These are phyloP conservation scores for Firmiana major DNA, from an alignment of 345 rosid genomes.

Conservation along the genomic window DNA sequence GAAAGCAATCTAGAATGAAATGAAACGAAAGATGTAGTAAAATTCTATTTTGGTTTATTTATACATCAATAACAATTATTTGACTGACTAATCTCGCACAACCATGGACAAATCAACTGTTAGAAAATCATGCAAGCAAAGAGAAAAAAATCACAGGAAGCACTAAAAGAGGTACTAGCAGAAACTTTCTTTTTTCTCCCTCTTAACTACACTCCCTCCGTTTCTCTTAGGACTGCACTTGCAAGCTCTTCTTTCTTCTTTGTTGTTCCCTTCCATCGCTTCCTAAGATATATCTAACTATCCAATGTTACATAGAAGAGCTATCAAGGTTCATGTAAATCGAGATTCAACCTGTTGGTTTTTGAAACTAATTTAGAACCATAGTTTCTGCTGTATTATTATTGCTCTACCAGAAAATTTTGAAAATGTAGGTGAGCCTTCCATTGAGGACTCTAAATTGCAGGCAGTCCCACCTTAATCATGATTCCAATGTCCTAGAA, in stretches of 20 bases:
- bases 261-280: neutral
- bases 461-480: neutral
- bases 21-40: neutral
- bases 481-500: neutral
- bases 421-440: neutral
- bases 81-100: neutral
- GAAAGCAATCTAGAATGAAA: neutral
- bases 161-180: neutral
- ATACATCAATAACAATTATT: neutral
- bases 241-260: neutral
- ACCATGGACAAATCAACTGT: neutral
- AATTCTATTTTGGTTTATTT: neutral
- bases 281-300: neutral
- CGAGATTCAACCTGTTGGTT: neutral
- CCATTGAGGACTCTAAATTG: neutral
- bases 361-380: neutral
- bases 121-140: constrained; percentile 24
- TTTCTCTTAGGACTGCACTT: neutral
- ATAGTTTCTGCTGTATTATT: neutral
- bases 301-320: neutral
- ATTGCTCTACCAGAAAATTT: neutral
- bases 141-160: neutral
- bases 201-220: neutral
- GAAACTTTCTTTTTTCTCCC: neutral
- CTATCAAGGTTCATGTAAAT: neutral